Evolutionary conservation across 176 grass and related monocot species (phyloP).

Genomic region (Zoysia pacifica): DNA sequence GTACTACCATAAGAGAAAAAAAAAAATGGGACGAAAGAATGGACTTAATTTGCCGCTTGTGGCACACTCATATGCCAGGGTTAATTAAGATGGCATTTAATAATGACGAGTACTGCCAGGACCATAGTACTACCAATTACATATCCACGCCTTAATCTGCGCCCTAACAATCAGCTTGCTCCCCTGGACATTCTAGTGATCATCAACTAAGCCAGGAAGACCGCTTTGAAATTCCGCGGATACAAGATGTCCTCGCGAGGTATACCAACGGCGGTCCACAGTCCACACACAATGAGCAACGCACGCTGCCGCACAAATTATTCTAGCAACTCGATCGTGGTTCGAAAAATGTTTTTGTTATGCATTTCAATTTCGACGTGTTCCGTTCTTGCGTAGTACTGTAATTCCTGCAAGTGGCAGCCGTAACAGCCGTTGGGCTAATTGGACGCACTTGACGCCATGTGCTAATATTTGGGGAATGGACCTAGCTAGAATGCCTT

Average conservation of each 20-base stretch:
- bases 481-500: neutral
- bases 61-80: too few species aligned
- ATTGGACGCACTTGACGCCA: neutral
- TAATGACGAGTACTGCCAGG: neutral
- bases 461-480: neutral
- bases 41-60: too few species aligned
- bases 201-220: constrained; percentile 8
- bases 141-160: neutral
- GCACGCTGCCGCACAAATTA: too few species aligned
- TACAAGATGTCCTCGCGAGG: neutral
- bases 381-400: neutral
- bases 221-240: neutral
- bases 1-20: neutral
- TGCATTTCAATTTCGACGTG: neutral
- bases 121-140: neutral
- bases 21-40: neutral
- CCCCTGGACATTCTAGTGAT: neutral
- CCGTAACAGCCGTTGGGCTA: neutral
- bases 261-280: too few species aligned
- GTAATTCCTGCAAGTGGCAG: too few species aligned
- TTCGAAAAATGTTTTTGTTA: too few species aligned
- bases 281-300: too few species aligned
- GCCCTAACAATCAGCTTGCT: neutral
- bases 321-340: too few species aligned
- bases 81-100: neutral